A percentile compares a stretch with the other conserved stretches of the same genome.
Evolutionary conservation across 2,329 filamentous ascomycete genomes (phyloP).

Genomic region (Pseudogymnoascus sp.): DNA sequence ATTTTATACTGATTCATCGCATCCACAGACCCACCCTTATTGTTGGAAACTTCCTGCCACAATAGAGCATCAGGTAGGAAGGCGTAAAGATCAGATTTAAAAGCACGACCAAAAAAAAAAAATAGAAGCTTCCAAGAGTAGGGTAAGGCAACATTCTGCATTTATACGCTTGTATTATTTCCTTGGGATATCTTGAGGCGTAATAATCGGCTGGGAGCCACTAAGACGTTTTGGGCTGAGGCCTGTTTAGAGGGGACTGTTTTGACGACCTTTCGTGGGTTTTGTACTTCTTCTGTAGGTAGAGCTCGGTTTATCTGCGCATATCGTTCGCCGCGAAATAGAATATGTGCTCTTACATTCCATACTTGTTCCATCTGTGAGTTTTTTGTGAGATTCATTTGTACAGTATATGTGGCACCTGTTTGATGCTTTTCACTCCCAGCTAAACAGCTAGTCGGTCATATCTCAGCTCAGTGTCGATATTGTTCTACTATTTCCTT

Average conservation of each 20-base stretch:
- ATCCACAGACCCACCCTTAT: constrained; percentile 74
- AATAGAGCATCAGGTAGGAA: constrained; percentile 40
- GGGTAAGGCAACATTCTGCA: neutral
- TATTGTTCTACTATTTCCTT: neutral
- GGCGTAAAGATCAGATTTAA: neutral
- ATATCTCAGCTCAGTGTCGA: neutral
- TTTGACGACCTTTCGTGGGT: constrained; percentile 12
- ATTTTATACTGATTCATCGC: constrained; percentile 26
- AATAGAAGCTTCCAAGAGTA: neutral
- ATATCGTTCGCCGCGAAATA: constrained; percentile 18
- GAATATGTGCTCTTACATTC: constrained; percentile 9
- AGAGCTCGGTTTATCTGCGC: constrained; percentile 16
- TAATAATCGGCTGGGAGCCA: constrained; percentile 14
- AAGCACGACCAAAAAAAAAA: neutral
- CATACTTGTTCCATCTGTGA: constrained; percentile 12
- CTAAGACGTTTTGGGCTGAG: constrained; percentile 16
- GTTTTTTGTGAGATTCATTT: neutral
- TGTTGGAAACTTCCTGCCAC: constrained; percentile 91
- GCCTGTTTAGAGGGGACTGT: constrained; percentile 12
- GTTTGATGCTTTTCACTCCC: neutral
- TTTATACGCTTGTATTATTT: neutral
- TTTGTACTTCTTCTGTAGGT: constrained; percentile 15
- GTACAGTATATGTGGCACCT: neutral
- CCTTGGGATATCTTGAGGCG: constrained; percentile 9
- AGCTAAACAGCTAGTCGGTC: neutral